Evolutionary conservation across 2,329 filamentous ascomycete genomes (phyloP), one percentile per base, ranked within the genome.

Genomic region (Tolypocladium album): DNA sequence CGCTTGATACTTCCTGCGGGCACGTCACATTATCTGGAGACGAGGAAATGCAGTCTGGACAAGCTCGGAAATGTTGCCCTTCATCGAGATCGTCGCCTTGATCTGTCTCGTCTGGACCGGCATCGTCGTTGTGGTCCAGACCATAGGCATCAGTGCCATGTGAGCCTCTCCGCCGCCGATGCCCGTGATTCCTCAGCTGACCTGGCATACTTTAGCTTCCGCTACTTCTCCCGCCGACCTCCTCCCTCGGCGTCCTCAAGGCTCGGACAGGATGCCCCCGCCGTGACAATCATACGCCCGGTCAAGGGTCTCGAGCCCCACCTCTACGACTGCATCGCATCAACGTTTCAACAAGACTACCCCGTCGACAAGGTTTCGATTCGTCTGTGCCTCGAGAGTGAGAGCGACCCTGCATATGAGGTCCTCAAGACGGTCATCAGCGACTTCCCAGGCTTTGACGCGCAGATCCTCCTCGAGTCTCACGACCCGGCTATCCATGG

Each of bases 251-350:
- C 81, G 20, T 84, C 84, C 3, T 75, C 83, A 1, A 72, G 72
- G 0, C 74, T 87, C 1, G 73, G 75, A 4, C 68, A 75, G 47
- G 71, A 81, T 64, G 79, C 91, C 3, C 93, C 92, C 20, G 87
- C 90, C 75, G 82, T 99, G 67, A 97, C 94, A 39, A 82, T 96
- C 62, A 92, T 99, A 66, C 89, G 94, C 2, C 95, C 94, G 0
- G 88, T 96, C 64, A 97, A 97, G 75, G 94, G 92, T 62, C 81
- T 96, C 60, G 94, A 97, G 72, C 89, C 92, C 4, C 84, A 86
- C 64, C 85, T 97, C 31, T 96, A 96, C 79, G 90, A 96, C 69
- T 97, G 94, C 69, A 87, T 99, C 47, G 88, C 89, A 38, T 88
- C 92, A 6, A 90, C 88, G 2, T 92, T 97, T 71, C 84, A 79